Evolutionary conservation across 2,329 filamentous ascomycete species (phyloP), one percentile per base, ranked within the genome.

Genomic region (Arthrinium phaeospermum): DNA sequence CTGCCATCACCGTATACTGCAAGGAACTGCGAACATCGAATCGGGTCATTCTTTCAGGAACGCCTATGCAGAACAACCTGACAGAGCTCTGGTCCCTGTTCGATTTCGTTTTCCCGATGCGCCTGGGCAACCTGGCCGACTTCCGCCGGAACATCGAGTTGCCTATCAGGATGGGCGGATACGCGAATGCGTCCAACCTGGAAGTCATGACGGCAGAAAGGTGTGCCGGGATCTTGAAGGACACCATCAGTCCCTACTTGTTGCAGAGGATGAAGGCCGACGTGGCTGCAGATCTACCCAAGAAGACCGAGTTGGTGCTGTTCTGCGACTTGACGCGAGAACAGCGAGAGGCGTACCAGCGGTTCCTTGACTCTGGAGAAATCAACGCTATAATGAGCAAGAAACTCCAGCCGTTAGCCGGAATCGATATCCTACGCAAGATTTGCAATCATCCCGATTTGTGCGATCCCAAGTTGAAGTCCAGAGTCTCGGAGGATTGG

Each of bases 381-480:
- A 95, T 98, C 87, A 89, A 88, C n/a, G 91, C 92, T 0, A 98
- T 98, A 71, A 82, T 96, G 53, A 90, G 88, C 67, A 91, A 91
- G 51, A 92, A 90, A 73, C 89, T 92, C 4, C 93, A 98, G 78
- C 93, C 94, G 2, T 86, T 99, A 0, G 97, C 92, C 77, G 96
- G 96, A 10, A 94, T 99, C 74, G 95, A 98, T 77, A 93, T 95
- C 37, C 85, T 99, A 51, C 92, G 96, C 70, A 99, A 99, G 82
- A 96, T 99, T 71, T 98, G 96, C 85, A 99, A 99, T 75, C 97
- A 99, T 78, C 96, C 97, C 0, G 96, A 99, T 83, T 86, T 99
- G 1, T 85, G 93, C 1, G 91, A 96, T 76, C 93, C 87, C 61
- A 81, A 77, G 34, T 81, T 89, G 22, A 86, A 82, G 73, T 79